phyloP scores from a whole-genome alignment of 352 stramenopile genomes.

The Phytopythium oedochilum region DNA sequence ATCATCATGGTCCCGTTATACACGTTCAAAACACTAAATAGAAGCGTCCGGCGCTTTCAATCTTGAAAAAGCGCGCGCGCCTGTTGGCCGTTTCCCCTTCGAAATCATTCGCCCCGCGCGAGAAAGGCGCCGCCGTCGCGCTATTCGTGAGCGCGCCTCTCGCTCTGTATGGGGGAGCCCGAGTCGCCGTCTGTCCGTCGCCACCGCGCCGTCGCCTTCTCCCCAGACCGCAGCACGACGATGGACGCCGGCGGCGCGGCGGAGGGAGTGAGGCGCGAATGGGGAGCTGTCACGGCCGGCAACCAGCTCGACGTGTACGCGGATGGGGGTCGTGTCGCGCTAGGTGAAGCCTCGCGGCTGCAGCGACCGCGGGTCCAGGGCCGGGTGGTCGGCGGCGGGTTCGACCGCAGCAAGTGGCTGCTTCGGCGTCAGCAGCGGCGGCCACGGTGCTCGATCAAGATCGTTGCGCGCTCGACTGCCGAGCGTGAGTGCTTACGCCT shows the following conservation, averaged over 20 bases:
- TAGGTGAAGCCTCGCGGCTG: neutral
- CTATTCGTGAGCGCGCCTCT: neutral
- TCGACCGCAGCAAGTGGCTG: neutral
- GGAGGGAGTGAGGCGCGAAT: neutral
- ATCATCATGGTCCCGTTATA: too few species aligned
- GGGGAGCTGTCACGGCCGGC: neutral
- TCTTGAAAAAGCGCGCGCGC: slow-evolving; percentile 8
- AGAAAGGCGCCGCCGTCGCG: neutral
- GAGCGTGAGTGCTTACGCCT: neutral
- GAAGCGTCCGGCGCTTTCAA: neutral
- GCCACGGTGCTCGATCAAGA: neutral
- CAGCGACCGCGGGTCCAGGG: neutral
- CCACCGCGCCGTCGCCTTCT: too few species aligned
- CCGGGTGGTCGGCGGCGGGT: neutral
- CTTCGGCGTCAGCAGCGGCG: neutral
- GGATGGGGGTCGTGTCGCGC: neutral
- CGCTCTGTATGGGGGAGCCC: neutral
- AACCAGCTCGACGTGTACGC: neutral
- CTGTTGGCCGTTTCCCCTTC: slow-evolving; percentile 2
- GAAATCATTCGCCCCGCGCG: neutral
- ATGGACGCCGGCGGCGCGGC: neutral
- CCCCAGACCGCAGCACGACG: neutral
- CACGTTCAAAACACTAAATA: too few species aligned
- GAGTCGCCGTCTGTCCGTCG: neutral
- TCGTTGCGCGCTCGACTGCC: neutral